Percentiles rank a stretch among this genome's conserved stretches.
Evolutionary conservation across 768 basidiomycete species (phyloP).

Genomic region (Mycena vulgaris): DNA sequence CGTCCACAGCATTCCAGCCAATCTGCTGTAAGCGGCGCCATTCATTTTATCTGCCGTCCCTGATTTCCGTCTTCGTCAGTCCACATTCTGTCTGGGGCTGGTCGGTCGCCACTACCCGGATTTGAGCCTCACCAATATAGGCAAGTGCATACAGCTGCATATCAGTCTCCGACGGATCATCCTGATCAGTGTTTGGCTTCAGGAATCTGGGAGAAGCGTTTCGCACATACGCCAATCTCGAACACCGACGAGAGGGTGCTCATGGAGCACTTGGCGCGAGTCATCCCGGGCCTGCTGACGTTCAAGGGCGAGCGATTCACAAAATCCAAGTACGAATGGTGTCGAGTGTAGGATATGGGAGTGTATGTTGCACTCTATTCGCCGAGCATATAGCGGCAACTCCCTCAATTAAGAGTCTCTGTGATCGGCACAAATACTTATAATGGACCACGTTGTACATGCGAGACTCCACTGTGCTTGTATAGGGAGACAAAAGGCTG

Average conservation of each 20-base stretch:
- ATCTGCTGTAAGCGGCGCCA: not conserved
- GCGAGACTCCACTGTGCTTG: too few relatives aligned
- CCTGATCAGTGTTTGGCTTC: not conserved
- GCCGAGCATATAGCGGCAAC: too few relatives aligned
- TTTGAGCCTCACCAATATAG: conserved; percentile 21
- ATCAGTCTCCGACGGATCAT: not conserved
- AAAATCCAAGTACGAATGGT: not conserved
- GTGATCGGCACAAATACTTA: too few relatives aligned
- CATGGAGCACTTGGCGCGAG: conserved; percentile 32
- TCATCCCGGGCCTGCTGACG: too few relatives aligned
- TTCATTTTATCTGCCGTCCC: not conserved
- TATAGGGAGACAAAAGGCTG: too few relatives aligned
- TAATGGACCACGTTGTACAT: too few relatives aligned
- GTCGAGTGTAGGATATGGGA: conserved; percentile 6
- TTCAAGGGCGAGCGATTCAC: conserved; percentile 25
- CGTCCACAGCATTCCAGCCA: conserved; percentile 1
- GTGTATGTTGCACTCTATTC: too few relatives aligned
- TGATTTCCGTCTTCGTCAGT: not conserved
- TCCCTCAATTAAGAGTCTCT: too few relatives aligned
- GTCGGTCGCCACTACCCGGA: conserved; percentile 11
- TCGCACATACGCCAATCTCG: conserved; percentile 8
- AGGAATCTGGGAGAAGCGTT: conserved; percentile 35
- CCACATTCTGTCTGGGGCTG: conserved; percentile 11
- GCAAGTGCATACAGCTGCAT: conserved; percentile 1
- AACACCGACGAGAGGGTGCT: not conserved